phyloP scores from a whole-genome alignment of 495 filamentous ascomycete species.

The Aspergillus sclerotioniger region DNA sequence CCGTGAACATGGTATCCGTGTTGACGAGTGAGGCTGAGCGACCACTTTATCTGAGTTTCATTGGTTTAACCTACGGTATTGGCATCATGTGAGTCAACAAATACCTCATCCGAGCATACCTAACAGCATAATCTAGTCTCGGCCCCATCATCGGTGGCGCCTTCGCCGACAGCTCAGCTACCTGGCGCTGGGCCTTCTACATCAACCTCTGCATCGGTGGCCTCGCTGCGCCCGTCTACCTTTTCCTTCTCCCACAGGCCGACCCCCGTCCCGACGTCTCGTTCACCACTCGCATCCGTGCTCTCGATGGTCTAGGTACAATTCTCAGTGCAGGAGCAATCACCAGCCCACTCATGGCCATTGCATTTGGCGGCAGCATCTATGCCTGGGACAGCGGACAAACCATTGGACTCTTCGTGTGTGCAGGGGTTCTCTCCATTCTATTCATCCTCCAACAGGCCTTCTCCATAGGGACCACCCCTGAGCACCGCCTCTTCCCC shows the following conservation, averaged over 20 bases:
- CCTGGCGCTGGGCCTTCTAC: slow-evolving; percentile 71
- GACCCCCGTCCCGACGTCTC: slow-evolving; percentile 32
- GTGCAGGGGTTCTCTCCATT: slow-evolving; percentile 33
- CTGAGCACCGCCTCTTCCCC: slow-evolving; percentile 50
- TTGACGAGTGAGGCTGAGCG: slow-evolving; percentile 32
- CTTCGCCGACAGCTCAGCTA: slow-evolving; percentile 51
- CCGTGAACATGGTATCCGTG: slow-evolving; percentile 31
- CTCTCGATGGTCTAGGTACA: slow-evolving; percentile 35
- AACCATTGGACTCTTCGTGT: slow-evolving; percentile 30
- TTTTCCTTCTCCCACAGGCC: slow-evolving; percentile 52
- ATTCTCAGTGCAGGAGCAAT: slow-evolving; percentile 41
- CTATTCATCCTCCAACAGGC: slow-evolving; percentile 31
- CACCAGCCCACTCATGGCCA: slow-evolving; percentile 46
- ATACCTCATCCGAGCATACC: too few species aligned
- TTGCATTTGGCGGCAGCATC: slow-evolving; percentile 53
- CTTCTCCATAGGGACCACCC: slow-evolving; percentile 50
- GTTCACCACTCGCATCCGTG: slow-evolving; percentile 23
- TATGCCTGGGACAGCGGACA: slow-evolving; percentile 40
- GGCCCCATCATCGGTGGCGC: slow-evolving; percentile 64
- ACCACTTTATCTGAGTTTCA: slow-evolving; percentile 28
- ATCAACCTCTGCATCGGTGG: slow-evolving; percentile 64
- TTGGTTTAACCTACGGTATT: slow-evolving; percentile 46
- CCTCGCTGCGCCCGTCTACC: slow-evolving; percentile 50
- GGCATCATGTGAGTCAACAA: slow-evolving; percentile 47
- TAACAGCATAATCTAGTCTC: too few species aligned